Base-by-base conservation (phyloP, 495 filamentous ascomycete genomes). In the Chaetomium tenue region DNA sequence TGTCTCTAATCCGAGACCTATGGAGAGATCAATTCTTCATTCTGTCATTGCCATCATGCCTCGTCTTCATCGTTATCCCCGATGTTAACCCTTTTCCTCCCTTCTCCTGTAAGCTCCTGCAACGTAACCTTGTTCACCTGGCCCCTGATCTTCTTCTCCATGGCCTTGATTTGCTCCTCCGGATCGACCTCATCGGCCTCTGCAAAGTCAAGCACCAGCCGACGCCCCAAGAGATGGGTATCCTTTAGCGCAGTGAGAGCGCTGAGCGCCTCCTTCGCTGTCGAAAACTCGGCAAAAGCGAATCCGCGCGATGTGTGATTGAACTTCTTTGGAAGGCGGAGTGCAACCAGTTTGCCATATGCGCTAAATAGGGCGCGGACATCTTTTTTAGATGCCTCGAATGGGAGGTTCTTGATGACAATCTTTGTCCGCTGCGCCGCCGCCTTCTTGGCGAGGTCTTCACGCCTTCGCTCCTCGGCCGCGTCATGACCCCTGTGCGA, bases 361-460 rank as follows among this genome's bases (percentile, higher is more conserved):
- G 89, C 82, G 52, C 89, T 86, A 74, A 99, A 91, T 12, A 99
- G 81, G 18, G 87, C 80, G 47, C 89, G 85, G 37, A 99, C 81
- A 69, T 99, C 95, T 73, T 94, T 92, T 82, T 96, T 97, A 48
- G 86, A 89, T 12, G 89, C 88, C 77, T 98, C 90, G 79, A 99
- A 99, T 11, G 94, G 94, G 72, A 99, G 77, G 80, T 99, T 99
- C 82, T 98, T 98, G 81, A 98, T 91, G 75, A 98, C 89, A 70
- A 99, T 87, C 81, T 98, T 97, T 39, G 92, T 97, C 58, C 85
- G 83, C 68, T 86, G 85, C 26, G 83, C 84, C 4, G 87, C 85
- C 18, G 84, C 72, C 74, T 90, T 92, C 81, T 91, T 94, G 61
- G 87, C 87, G 22, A 83, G 84, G 68, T 96, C 92, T 63, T 91